phyloP scores from a whole-genome alignment of 768 basidiomycete species.

The Lactarius deliciosus region DNA sequence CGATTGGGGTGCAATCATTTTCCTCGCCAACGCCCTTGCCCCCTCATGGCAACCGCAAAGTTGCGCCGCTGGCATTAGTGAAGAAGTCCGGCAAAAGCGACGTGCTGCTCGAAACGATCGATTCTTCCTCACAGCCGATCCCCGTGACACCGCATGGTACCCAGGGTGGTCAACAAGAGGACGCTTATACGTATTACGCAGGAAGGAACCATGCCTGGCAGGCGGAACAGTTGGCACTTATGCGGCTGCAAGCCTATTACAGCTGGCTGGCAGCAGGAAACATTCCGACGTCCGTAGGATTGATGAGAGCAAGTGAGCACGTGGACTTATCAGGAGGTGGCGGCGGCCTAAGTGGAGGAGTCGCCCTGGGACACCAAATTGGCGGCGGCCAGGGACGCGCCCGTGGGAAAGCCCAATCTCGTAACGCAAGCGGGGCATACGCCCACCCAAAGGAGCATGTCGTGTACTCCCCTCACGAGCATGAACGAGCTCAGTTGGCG shows the following conservation, averaged over 20 bases:
- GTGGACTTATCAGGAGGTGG: constrained; percentile 24
- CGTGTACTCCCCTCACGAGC: constrained; percentile 23
- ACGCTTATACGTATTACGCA: constrained; percentile 12
- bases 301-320: constrained; percentile 19
- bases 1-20: constrained; percentile 16
- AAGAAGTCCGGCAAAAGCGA: constrained; percentile 1
- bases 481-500: constrained; percentile 13
- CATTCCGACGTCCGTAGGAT: background rate
- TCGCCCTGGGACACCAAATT: constrained; percentile 20
- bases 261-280: constrained; percentile 19
- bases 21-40: constrained; percentile 22
- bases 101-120: background rate
- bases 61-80: constrained; percentile 10
- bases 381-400: constrained; percentile 9
- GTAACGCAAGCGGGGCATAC: constrained; percentile 18
- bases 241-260: constrained; percentile 21
- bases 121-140: constrained; percentile 4
- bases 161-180: constrained; percentile 11
- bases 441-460: constrained; percentile 28
- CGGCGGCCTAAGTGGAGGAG: constrained; percentile 24
- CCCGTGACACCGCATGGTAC: background rate
- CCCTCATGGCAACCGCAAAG: constrained; percentile 20
- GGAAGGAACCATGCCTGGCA: constrained; percentile 11
- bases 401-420: constrained; percentile 21
- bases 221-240: constrained; percentile 17